Base-by-base conservation (phyloP, 345 rosid species). In the Syzygium aromaticum region DNA sequence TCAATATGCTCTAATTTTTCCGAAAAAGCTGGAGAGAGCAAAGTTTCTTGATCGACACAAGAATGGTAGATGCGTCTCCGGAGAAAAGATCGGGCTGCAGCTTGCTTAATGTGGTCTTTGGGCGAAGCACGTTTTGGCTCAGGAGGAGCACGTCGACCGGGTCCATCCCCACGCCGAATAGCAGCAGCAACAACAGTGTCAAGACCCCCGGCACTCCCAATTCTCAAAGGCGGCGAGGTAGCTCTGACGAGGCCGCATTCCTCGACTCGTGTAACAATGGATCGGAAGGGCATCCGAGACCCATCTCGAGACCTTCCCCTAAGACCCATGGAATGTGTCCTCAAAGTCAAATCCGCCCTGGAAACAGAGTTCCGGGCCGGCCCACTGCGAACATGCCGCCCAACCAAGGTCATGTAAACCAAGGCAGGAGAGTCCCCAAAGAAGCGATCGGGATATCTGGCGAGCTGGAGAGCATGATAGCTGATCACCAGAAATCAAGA, bases 401-500 rank as follows among this genome's bases (percentile, higher is more conserved):
- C 21, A 11, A 67, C 17, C 86, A 84, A 54, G 73, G 82, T n/a
- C 91, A 93, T 73, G 91, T 87, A 14, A 89, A 91, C 84, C 94
- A 92, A 64, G 94, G 89, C 9, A 93, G 91, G 88, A 94, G 89
- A 85, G 92, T 92, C 28, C 96, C 98, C 0, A 94, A 88, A 67
- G 97, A 93, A 83, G 92, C 94, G 7, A 43, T 92, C 27, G 94
- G 96, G 64, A 91, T 98, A 49, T 98, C 99, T 0, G 99, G 98
- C 5, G 99, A 98, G 95, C 97, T 98, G 1, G 98, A 98, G 54
- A 96, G 88, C 86, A 94, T 96, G 95, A 94, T 96, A 54, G 77
- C 88, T 1, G 98, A 98, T 88, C 96, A 94, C 86, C 98, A 96
- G 67, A 95, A 93, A 89, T 80, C 91, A 4, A 95, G 84, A 86